These are phyloP conservation scores for Phialocephala subalpina DNA, from an alignment of 2,329 filamentous ascomycete genomes.

Conservation along the genomic window DNA sequence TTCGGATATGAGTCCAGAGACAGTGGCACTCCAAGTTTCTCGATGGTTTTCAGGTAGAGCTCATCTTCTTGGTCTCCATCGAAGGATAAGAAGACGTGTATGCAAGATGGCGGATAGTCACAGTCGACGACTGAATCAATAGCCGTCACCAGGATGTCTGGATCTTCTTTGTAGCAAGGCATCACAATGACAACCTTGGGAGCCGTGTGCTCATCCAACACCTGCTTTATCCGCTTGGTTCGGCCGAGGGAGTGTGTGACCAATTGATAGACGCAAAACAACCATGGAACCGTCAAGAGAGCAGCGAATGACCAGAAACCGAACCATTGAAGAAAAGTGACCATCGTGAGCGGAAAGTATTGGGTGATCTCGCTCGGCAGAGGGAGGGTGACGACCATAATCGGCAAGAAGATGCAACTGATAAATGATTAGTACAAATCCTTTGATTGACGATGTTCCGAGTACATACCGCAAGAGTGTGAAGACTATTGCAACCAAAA, in stretches of 20 bases:
- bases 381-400: constrained; percentile 93
- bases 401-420: constrained; percentile 85
- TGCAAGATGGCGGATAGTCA: constrained; percentile 90
- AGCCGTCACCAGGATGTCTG: constrained; percentile 82
- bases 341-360: constrained; percentile 75
- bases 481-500: constrained; percentile 79
- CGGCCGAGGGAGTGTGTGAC: constrained; percentile 88
- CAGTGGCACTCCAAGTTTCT: constrained; percentile 82
- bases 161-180: constrained; percentile 95
- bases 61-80: constrained; percentile 91
- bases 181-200: constrained; percentile 97
- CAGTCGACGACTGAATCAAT: constrained; percentile 92
- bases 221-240: constrained; percentile 81
- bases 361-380: constrained; percentile 76
- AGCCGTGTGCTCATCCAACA: constrained; percentile 83
- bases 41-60: constrained; percentile 85
- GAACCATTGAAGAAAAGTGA: constrained; percentile 86
- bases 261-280: constrained; percentile 91
- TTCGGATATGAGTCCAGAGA: constrained; percentile 81
- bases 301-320: constrained; percentile 93
- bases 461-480: constrained; percentile 72
- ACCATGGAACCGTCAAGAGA: constrained; percentile 87
- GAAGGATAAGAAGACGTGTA: constrained; percentile 95
- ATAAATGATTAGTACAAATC: neutral
- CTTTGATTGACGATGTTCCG: neutral